Evolutionary conservation across 1,139 yeast genomes (phyloP), one percentile per base, ranked within the genome.

Genomic region (Zygosaccharomyces sapae): DNA sequence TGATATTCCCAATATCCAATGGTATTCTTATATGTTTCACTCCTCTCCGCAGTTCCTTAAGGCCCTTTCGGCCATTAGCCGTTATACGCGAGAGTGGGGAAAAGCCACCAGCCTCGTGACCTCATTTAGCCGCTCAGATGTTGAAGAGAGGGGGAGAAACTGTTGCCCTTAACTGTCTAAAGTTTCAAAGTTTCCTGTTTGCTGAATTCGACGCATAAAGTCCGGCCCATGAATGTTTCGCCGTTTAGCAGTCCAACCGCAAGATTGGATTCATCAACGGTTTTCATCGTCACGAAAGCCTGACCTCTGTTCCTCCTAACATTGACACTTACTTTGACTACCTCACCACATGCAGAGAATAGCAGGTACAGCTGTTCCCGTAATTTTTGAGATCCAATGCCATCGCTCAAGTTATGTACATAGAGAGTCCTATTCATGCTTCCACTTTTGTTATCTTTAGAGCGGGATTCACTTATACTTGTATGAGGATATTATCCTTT

Each of bases 341-440:
- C 67, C 44, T 64, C 68, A 7, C 67, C 68, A 43, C 58, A 62
- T n/a, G 55, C 55, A 10, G 66, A 54, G 33, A 62, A 62, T 12
- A 63, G 46, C 31, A 64, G 44, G 41, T 55, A 64, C n/a, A 64
- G 48, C 37, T 58, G 58, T 16, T 51, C 51, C 38, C 62, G 50
- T 16, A 63, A 47, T 13, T 55, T 52, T 13, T 53, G 44, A 3
- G 53, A 33, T 24, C 51, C 55, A 12, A 58, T 50, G 33, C 56
- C 53, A 38, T 59, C 59, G 38, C 57, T 53, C 12, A 61, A 46
- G 43, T 62, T 61, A 43, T 54, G 55, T 4, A 63, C 50, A 44
- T 63, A 61, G 30, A 63, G 48, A 2, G 67, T 61, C 25, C 49
- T 31, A 18, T 31, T 31, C 34, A 31, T 31, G 9, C 4, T 31